These are phyloP conservation scores for Malassezia pachydermatis DNA, from an alignment of 1,284 basidiomycete species.

Conservation along the genomic window DNA sequence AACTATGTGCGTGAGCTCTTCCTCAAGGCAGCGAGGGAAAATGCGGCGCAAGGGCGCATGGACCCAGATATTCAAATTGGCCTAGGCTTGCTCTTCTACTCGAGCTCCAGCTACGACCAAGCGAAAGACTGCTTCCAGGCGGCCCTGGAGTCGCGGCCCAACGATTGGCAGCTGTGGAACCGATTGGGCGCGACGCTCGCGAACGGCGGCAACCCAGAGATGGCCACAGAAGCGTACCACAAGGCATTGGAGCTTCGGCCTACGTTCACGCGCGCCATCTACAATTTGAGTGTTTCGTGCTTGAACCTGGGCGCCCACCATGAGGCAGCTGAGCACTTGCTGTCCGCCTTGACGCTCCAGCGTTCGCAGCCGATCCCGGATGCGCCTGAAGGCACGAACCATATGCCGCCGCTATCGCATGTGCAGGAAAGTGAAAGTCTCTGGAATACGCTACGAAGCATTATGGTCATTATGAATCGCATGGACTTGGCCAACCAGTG, in stretches of 20 bases:
- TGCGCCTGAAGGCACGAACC: slow-evolving; percentile 24
- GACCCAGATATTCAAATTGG: slow-evolving; percentile 91
- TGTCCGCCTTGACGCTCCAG: slow-evolving; percentile 81
- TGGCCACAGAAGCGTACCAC: slow-evolving; percentile 86
- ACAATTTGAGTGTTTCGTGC: slow-evolving; percentile 93
- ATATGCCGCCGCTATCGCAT: slow-evolving; percentile 32
- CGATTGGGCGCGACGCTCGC: slow-evolving; percentile 86
- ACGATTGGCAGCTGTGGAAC: slow-evolving; percentile 96
- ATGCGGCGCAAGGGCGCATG: slow-evolving; percentile 54
- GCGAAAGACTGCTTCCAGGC: slow-evolving; percentile 83
- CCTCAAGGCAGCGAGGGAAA: slow-evolving; percentile 65
- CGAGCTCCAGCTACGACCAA: slow-evolving; percentile 63
- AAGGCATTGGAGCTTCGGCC: slow-evolving; percentile 86
- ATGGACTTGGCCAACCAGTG: slow-evolving; percentile 54
- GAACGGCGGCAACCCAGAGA: slow-evolving; percentile 83
- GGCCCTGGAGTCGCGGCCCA: slow-evolving; percentile 66
- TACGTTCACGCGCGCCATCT: slow-evolving; percentile 91
- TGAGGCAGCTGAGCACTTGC: slow-evolving; percentile 92
- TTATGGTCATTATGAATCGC: slow-evolving; percentile 50
- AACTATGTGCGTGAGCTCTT: slow-evolving; percentile 72
- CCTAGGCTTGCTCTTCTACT: slow-evolving; percentile 86
- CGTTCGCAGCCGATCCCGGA: slow-evolving; percentile 48
- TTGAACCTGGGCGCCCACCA: slow-evolving; percentile 89
- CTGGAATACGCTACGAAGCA: slow-evolving; percentile 82
- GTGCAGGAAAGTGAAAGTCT: slow-evolving; percentile 54